phyloP scores from a whole-genome alignment of 768 basidiomycete species.

The Naganishia onofrii region DNA sequence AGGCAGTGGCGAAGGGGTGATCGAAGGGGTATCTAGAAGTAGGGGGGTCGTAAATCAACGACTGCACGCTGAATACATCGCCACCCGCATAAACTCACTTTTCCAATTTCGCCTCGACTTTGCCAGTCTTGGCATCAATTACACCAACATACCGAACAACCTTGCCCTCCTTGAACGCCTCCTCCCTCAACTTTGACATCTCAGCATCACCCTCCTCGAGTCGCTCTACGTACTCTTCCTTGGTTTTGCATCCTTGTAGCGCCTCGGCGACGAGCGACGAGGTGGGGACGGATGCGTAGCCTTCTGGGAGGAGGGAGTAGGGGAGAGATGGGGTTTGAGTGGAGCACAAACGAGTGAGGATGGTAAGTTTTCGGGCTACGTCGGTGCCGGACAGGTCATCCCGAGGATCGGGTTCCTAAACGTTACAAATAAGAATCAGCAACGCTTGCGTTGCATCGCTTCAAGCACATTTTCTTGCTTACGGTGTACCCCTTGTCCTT shows the following conservation, averaged over 20 bases:
- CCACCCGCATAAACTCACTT: conserved; percentile 61
- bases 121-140: conserved; percentile 70
- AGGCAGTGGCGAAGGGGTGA: conserved; percentile 92
- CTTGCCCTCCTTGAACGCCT: conserved; percentile 73
- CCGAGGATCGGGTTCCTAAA: conserved; percentile 93
- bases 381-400: conserved; percentile 96
- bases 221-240: conserved; percentile 75
- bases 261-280: conserved; percentile 78
- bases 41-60: not conserved
- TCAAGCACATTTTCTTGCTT: too few relatives aligned
- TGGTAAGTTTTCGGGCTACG: conserved; percentile 94
- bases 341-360: conserved; percentile 71
- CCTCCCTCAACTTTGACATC: conserved; percentile 71
- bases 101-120: conserved; percentile 82
- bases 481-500: conserved; percentile 94
- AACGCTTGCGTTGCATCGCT: not conserved
- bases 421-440: not conserved
- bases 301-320: conserved; percentile 62
- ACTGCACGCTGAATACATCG: not conserved
- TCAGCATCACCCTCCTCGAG: conserved; percentile 79
- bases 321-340: conserved; percentile 44
- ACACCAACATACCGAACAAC: conserved; percentile 93
- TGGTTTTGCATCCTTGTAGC: conserved; percentile 66
- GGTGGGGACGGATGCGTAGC: conserved; percentile 76
- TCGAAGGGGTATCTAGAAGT: conserved; percentile 70